Conservation (phyloP, 306 rosid species). For the Trifolium dubium region DNA sequence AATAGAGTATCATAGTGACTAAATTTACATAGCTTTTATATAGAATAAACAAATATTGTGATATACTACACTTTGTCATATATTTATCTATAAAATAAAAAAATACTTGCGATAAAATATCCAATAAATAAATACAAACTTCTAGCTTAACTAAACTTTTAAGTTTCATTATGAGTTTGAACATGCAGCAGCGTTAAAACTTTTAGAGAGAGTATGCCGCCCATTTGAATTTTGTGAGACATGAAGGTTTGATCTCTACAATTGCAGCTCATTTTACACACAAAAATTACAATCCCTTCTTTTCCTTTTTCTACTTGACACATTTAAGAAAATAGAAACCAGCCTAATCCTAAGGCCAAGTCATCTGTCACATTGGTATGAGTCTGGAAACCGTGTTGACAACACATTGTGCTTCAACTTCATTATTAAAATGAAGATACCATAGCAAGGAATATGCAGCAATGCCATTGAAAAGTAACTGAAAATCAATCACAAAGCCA, state of each 20-base stretch:
- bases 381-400: slow-evolving; percentile 63
- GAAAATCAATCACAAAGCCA: slow-evolving; percentile 40
- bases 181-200: too few relatives aligned
- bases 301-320: slow-evolving; percentile 29
- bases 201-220: too few relatives aligned
- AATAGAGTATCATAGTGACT: not conserved
- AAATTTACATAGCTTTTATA: not conserved
- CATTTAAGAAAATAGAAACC: slow-evolving; percentile 38
- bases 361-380: slow-evolving; percentile 66
- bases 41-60: not conserved
- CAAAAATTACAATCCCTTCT: not conserved
- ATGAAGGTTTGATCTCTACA: too few relatives aligned
- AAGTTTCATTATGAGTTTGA: too few relatives aligned
- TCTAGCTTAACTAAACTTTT: too few relatives aligned
- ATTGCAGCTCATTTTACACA: too few relatives aligned
- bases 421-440: slow-evolving; percentile 74
- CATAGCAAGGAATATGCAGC: slow-evolving; percentile 92
- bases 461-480: slow-evolving; percentile 89
- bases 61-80: not conserved
- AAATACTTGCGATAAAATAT: not conserved
- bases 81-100: not conserved
- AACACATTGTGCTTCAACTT: slow-evolving; percentile 76
- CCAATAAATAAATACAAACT: slow-evolving; percentile 7
- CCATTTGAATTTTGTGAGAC: too few relatives aligned
- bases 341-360: slow-evolving; percentile 9